Percentiles rank a stretch among this genome's conserved stretches.
Conservation (phyloP, 139 green algal genomes). For the Tetradesmus lagerheimii region DNA sequence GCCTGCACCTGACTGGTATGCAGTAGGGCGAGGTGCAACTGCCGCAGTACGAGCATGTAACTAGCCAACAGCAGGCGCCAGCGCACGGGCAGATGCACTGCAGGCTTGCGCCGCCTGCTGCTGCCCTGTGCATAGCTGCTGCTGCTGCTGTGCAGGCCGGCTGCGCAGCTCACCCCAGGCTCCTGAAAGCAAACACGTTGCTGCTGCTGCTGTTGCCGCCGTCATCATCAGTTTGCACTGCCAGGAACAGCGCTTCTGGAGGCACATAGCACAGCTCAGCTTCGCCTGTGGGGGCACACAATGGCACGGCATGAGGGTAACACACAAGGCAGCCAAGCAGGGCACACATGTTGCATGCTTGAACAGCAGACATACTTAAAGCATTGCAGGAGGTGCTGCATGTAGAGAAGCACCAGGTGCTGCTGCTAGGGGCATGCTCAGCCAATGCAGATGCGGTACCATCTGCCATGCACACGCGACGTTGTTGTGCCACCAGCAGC, state of each 20-base stretch:
- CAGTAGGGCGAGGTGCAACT: no score
- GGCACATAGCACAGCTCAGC: not conserved
- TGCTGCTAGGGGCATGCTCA: not conserved
- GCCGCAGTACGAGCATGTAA: no score
- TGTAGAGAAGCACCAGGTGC: not conserved
- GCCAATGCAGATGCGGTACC: not conserved
- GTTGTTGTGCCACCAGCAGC: not conserved
- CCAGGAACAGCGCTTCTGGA: conserved; percentile 26
- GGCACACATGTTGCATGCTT: not conserved
- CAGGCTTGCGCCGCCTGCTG: no score
- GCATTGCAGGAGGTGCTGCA: not conserved
- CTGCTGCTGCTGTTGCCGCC: not conserved
- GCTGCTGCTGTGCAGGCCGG: not conserved
- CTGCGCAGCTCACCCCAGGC: conserved; percentile 17
- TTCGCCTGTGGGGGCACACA: not conserved
- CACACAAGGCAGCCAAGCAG: not conserved
- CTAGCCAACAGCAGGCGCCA: not conserved
- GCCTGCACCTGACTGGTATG: no score
- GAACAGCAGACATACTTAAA: not conserved
- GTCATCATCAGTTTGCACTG: not conserved
- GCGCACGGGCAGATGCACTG: not conserved
- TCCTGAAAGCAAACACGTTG: conserved; percentile 12
- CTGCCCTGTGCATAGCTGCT: not conserved
- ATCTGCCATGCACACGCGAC: not conserved
- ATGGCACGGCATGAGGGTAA: not conserved